Conservation (phyloP, 2,329 filamentous ascomycete species). For the Colletotrichum eleusines region DNA sequence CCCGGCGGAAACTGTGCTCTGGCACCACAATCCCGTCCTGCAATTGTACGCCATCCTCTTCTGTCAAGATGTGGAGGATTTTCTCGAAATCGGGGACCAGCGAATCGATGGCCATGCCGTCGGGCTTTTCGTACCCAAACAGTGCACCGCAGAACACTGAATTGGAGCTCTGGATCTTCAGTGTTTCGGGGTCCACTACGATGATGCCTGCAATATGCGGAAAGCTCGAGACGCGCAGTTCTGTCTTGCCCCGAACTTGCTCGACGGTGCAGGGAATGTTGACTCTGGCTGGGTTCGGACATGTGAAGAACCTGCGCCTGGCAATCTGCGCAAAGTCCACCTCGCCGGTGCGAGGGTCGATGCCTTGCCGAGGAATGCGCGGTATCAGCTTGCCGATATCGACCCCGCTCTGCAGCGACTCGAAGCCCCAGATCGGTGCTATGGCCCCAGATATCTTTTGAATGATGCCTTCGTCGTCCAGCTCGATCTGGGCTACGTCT, state of each 20-base stretch:
- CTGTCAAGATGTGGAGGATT: conserved; percentile 82
- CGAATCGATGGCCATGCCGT: conserved; percentile 82
- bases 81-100: conserved; percentile 90
- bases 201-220: conserved; percentile 98
- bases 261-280: conserved; percentile 89
- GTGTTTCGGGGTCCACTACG: conserved; percentile 82
- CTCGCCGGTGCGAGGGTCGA: conserved; percentile 76
- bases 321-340: conserved; percentile 83
- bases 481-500: conserved; percentile 81
- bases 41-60: conserved; percentile 86
- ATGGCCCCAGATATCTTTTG: conserved; percentile 79
- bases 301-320: conserved; percentile 84
- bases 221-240: conserved; percentile 90
- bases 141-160: conserved; percentile 92
- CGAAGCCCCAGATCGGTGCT: conserved; percentile 87
- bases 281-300: conserved; percentile 79
- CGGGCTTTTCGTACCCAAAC: conserved; percentile 88
- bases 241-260: conserved; percentile 74
- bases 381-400: conserved; percentile 85
- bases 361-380: conserved; percentile 81
- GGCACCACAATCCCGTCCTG: conserved; percentile 96
- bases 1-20: conserved; percentile 94
- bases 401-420: conserved; percentile 73
- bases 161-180: conserved; percentile 92
- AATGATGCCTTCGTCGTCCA: conserved; percentile 83